Conservation (phyloP, 2,329 filamentous ascomycete genomes). For the Xylariaceae sp. region DNA sequence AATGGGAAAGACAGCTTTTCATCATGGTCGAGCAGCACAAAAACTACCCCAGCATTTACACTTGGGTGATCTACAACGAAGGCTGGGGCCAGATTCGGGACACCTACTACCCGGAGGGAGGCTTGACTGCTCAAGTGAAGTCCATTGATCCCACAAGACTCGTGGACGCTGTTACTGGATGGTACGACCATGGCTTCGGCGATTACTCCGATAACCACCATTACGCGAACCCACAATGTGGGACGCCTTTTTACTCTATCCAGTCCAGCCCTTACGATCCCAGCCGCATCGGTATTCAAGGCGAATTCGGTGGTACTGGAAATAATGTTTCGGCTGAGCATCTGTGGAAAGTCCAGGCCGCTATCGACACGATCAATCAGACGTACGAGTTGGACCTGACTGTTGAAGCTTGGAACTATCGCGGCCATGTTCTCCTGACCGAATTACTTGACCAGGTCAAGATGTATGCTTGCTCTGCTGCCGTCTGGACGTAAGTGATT, state of each 20-base stretch:
- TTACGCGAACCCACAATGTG: slow-evolving; percentile 69
- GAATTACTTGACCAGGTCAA: slow-evolving; percentile 62
- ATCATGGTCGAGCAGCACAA: slow-evolving; percentile 61
- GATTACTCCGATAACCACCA: slow-evolving; percentile 70
- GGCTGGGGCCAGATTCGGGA: slow-evolving; percentile 62
- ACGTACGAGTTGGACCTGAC: slow-evolving; percentile 65
- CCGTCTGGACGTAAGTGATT: slow-evolving; percentile 56
- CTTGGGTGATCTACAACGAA: slow-evolving; percentile 72
- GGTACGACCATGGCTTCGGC: slow-evolving; percentile 66
- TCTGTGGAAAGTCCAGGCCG: slow-evolving; percentile 61
- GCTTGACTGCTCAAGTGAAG: slow-evolving; percentile 53
- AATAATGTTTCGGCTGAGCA: slow-evolving; percentile 62
- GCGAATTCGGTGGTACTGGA: slow-evolving; percentile 70
- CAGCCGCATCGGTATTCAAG: slow-evolving; percentile 63
- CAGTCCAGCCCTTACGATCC: slow-evolving; percentile 55
- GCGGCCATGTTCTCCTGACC: slow-evolving; percentile 56
- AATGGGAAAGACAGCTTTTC: slow-evolving; percentile 57
- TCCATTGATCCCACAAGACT: slow-evolving; percentile 62
- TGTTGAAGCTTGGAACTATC: slow-evolving; percentile 64
- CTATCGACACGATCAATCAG: slow-evolving; percentile 59
- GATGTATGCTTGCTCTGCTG: slow-evolving; percentile 62
- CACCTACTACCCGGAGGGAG: slow-evolving; percentile 52
- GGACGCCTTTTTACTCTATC: slow-evolving; percentile 64
- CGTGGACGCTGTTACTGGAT: slow-evolving; percentile 62
- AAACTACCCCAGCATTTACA: slow-evolving; percentile 62